Conservation (phyloP, 2,329 filamentous ascomycete genomes). For the Pseudodiploospora longispora region DNA sequence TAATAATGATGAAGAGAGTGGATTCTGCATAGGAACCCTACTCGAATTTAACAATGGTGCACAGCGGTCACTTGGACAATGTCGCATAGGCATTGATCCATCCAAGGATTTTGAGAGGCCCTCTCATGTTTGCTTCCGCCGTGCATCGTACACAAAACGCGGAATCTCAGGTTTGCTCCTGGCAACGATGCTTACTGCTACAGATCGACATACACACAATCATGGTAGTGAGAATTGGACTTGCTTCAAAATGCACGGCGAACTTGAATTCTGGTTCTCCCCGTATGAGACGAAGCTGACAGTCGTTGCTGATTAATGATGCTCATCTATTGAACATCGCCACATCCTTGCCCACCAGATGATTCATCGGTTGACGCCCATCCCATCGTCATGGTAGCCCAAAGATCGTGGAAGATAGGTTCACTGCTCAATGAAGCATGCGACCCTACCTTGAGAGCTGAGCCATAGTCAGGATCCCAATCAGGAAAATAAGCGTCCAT, state of each 20-base stretch:
- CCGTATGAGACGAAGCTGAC: no score
- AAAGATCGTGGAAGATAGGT: constrained; percentile 34
- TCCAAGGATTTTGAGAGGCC: not conserved
- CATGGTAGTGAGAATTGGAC: not conserved
- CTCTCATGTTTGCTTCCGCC: not conserved
- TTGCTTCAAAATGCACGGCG: not conserved
- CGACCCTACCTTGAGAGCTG: constrained; percentile 10
- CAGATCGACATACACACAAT: not conserved
- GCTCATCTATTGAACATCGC: no score
- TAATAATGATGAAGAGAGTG: not conserved
- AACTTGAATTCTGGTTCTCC: not conserved
- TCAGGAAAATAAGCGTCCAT: constrained; percentile 36
- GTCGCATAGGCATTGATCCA: not conserved
- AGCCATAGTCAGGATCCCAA: constrained; percentile 33
- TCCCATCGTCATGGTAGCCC: constrained; percentile 40
- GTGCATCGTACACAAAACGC: not conserved
- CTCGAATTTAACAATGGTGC: not conserved
- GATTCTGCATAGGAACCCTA: not conserved
- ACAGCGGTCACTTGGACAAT: not conserved
- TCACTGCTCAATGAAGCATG: constrained; percentile 9
- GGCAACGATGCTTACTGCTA: not conserved
- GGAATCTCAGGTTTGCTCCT: not conserved
- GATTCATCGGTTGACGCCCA: constrained; percentile 23
- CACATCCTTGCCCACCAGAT: no score
- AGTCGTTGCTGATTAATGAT: no score